Conservation (phyloP, 805 yeast species). For the Suhomyces faveliae region DNA sequence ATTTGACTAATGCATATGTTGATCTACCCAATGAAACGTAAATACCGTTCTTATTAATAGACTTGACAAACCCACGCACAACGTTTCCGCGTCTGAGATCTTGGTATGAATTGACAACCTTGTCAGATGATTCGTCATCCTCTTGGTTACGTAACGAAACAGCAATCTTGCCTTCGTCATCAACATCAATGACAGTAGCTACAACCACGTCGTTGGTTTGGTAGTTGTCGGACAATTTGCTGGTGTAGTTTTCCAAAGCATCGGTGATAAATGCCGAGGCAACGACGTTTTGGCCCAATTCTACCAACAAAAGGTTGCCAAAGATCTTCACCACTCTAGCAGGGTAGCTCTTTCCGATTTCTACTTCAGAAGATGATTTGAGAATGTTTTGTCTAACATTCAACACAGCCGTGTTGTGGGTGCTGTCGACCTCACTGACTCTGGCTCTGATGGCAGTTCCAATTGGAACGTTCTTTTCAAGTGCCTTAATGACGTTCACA, state of each 20-base stretch:
- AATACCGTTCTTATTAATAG: constrained; percentile 71
- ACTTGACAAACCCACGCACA: constrained; percentile 78
- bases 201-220: constrained; percentile 52
- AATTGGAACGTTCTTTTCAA: constrained; percentile 61
- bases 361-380: constrained; percentile 46
- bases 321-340: constrained; percentile 60
- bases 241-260: constrained; percentile 66
- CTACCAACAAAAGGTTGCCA: constrained; percentile 63
- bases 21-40: constrained; percentile 73
- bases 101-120: constrained; percentile 42
- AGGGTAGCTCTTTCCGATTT: constrained; percentile 55
- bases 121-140: constrained; percentile 51
- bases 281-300: constrained; percentile 59
- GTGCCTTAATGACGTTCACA: constrained; percentile 40
- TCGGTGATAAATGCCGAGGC: constrained; percentile 75
- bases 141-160: constrained; percentile 60
- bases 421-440: constrained; percentile 53
- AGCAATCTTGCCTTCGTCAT: constrained; percentile 52
- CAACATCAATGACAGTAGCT: constrained; percentile 54
- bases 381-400: constrained; percentile 49
- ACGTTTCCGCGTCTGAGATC: constrained; percentile 70
- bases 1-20: constrained; percentile 75
- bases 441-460: constrained; percentile 67
- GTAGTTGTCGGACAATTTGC: constrained; percentile 49
- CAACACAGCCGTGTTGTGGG: constrained; percentile 49